A percentile compares a stretch with the other conserved stretches of the same genome.
Evolutionary conservation across 2,329 filamentous ascomycete species (phyloP).

Genomic region (Metarhizium anisopliae): DNA sequence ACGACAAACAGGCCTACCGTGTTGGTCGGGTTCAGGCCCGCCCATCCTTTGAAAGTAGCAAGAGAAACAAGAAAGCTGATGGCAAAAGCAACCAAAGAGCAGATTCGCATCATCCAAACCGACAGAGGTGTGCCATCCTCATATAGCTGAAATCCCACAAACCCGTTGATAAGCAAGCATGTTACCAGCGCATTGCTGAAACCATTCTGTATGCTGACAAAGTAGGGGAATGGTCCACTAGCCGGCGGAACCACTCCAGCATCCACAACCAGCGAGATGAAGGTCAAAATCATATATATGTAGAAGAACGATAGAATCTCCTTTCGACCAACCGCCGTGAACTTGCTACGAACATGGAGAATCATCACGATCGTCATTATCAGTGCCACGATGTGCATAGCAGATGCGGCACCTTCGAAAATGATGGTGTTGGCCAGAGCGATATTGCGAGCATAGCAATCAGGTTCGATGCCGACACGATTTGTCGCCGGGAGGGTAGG

Average conservation of each 20-base stretch:
- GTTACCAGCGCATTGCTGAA: constrained; percentile 79
- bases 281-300: constrained; percentile 83
- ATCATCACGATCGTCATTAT: constrained; percentile 97
- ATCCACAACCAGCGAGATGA: constrained; percentile 82
- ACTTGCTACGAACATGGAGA: constrained; percentile 91
- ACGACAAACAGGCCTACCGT: constrained; percentile 87
- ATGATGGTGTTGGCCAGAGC: constrained; percentile 98
- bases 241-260: constrained; percentile 84
- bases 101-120: constrained; percentile 80
- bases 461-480: constrained; percentile 71
- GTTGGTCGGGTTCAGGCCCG: constrained; percentile 73
- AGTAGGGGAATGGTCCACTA: constrained; percentile 77
- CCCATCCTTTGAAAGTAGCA: constrained; percentile 88
- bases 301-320: constrained; percentile 90
- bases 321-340: constrained; percentile 81
- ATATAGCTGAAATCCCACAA: constrained; percentile 96
- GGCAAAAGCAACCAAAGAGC: constrained; percentile 72
- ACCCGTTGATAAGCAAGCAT: constrained; percentile 90
- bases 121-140: constrained; percentile 92
- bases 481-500: constrained; percentile 58
- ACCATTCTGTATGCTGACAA: constrained; percentile 79
- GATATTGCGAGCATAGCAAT: constrained; percentile 90
- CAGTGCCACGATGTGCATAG: constrained; percentile 85
- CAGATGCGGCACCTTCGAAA: constrained; percentile 84
- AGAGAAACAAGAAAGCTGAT: constrained; percentile 82